These are phyloP conservation scores for Scedosporium boydii DNA, from an alignment of 2,329 filamentous ascomycete genomes.

Conservation along the genomic window DNA sequence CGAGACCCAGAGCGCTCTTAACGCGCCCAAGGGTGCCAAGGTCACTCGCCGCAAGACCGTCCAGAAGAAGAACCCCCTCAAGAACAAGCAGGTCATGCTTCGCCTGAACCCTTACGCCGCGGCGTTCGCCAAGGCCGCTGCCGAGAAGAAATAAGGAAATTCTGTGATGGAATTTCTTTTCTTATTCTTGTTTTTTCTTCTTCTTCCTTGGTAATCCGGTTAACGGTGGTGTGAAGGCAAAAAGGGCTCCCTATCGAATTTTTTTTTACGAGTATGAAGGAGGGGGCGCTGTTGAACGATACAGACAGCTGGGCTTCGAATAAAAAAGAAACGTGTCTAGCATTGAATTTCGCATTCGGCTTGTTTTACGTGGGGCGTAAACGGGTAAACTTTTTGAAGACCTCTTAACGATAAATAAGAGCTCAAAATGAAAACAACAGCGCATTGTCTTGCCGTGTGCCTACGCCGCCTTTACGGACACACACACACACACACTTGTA, in stretches of 20 bases:
- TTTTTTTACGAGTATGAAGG: slow-evolving; percentile 1
- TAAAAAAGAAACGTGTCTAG: neutral
- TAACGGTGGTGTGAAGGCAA: neutral
- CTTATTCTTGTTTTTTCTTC: neutral
- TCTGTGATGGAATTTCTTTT: no score
- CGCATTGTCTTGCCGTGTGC: neutral
- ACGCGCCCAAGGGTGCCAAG: slow-evolving; percentile 81
- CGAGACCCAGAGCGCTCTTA: slow-evolving; percentile 94
- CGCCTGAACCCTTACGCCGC: slow-evolving; percentile 97
- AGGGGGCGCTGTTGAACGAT: neutral
- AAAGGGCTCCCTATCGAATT: neutral
- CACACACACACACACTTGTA: neutral
- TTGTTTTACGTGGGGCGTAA: slow-evolving; percentile 2
- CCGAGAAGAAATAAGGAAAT: slow-evolving; percentile 21
- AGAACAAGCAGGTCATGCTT: slow-evolving; percentile 97
- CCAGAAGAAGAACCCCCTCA: slow-evolving; percentile 99
- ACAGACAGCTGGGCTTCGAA: neutral
- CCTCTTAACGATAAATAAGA: slow-evolving; percentile 5
- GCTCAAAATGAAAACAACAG: neutral
- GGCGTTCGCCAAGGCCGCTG: slow-evolving; percentile 63
- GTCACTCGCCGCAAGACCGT: slow-evolving; percentile 82
- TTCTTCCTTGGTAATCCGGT: neutral
- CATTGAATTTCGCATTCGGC: slow-evolving; percentile 3
- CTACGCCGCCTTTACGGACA: neutral
- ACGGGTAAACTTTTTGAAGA: neutral